phyloP scores from a whole-genome alignment of 257 asterid species.

The Lantana camara region DNA sequence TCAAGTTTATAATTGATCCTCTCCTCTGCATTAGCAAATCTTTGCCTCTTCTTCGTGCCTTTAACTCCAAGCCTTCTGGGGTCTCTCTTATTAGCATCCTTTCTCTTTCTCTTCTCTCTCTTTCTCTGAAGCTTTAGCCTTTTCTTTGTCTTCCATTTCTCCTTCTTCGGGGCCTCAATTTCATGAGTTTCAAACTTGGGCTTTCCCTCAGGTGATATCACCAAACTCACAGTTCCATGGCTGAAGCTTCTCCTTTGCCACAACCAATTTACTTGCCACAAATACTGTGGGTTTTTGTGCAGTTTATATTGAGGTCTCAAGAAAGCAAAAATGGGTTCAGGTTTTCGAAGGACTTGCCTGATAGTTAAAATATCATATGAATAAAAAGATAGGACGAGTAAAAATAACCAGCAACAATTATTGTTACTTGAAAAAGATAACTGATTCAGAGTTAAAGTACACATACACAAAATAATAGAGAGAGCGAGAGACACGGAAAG shows the following conservation, averaged over 20 bases:
- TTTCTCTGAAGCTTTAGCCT: constrained; percentile 65
- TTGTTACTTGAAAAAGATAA: not conserved
- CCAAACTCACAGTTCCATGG: constrained; percentile 64
- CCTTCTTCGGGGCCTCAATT: constrained; percentile 79
- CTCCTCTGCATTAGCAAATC: constrained; percentile 80
- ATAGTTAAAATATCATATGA: not conserved
- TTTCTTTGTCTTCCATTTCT: constrained; percentile 83
- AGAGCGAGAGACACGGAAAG: not conserved
- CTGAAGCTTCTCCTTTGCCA: constrained; percentile 53
- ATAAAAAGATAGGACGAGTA: not conserved
- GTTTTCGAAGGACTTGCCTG: constrained; percentile 40
- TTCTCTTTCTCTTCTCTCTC: constrained; percentile 73
- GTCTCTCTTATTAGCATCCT: constrained; percentile 80
- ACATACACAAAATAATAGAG: not conserved
- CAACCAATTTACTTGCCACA: constrained; percentile 18
- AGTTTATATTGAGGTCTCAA: constrained; percentile 27
- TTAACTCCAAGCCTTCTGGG: constrained; percentile 76
- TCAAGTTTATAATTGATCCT: constrained; percentile 79
- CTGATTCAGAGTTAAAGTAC: not conserved
- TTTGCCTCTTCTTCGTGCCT: constrained; percentile 62
- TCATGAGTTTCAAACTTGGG: constrained; percentile 78
- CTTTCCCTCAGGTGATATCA: constrained; percentile 71
- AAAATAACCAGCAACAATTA: not conserved
- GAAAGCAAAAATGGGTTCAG: constrained; percentile 29
- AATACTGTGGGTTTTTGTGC: constrained; percentile 27